phyloP scores from a whole-genome alignment of 2,329 filamentous ascomycete species.

The Endoconidiophora polonica region DNA sequence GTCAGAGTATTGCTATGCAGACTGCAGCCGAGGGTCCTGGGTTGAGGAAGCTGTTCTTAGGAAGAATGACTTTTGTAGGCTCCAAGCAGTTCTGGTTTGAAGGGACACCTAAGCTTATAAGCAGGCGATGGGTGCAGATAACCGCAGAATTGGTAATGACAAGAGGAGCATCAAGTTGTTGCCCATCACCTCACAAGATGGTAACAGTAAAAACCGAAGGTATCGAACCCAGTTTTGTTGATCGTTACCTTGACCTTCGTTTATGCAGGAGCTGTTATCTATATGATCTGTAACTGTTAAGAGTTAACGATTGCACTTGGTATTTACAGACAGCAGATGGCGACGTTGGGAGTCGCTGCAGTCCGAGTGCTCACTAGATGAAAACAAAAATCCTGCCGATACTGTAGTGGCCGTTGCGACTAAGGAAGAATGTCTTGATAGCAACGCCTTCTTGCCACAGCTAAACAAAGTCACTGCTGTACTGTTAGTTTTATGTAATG shows the following conservation, averaged over 20 bases:
- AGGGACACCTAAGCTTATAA: slow-evolving; percentile 64
- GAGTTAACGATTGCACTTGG: too few species aligned
- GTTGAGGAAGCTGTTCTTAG: too few species aligned
- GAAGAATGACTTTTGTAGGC: slow-evolving; percentile 22
- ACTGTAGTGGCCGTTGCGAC: slow-evolving; percentile 9
- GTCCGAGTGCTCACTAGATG: too few species aligned
- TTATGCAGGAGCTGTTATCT: slow-evolving; percentile 37
- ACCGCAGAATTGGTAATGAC: slow-evolving; percentile 20
- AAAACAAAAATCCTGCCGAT: background rate
- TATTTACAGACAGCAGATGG: too few species aligned
- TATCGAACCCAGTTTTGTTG: slow-evolving; percentile 49
- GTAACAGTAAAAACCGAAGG: slow-evolving; percentile 30
- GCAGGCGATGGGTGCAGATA: slow-evolving; percentile 53
- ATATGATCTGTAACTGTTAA: slow-evolving; percentile 47
- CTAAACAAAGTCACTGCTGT: slow-evolving; percentile 12
- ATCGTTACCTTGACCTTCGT: slow-evolving; percentile 27
- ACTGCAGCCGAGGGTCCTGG: too few species aligned
- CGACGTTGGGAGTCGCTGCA: background rate
- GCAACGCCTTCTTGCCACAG: slow-evolving; percentile 13
- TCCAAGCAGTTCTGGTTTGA: slow-evolving; percentile 66
- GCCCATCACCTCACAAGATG: slow-evolving; percentile 35
- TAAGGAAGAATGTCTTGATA: slow-evolving; percentile 13
- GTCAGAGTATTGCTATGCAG: too few species aligned
- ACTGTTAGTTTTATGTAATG: too few species aligned
- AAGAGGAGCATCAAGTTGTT: slow-evolving; percentile 19